These are phyloP conservation scores for Nemophila menziesii DNA, from an alignment of 257 asterid species.

Conservation along the genomic window DNA sequence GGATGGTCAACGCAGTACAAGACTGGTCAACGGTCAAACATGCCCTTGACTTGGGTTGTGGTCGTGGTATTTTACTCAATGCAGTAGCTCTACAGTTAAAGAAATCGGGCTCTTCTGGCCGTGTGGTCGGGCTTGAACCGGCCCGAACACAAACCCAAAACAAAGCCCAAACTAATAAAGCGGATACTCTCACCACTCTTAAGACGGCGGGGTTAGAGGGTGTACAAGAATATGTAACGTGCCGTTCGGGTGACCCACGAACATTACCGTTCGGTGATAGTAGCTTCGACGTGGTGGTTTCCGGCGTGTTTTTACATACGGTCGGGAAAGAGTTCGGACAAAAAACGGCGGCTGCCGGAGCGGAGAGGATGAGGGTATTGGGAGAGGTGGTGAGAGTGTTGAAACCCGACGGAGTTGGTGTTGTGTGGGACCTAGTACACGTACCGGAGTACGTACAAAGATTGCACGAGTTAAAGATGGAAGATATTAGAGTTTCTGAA, in stretches of 20 bases:
- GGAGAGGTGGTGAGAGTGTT: slow-evolving; percentile 81
- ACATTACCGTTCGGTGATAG: slow-evolving; percentile 68
- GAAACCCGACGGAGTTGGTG: slow-evolving; percentile 75
- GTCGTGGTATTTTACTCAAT: slow-evolving; percentile 82
- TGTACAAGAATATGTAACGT: slow-evolving; percentile 88
- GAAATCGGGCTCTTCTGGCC: slow-evolving; percentile 81
- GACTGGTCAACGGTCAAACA: slow-evolving; percentile 87
- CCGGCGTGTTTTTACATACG: slow-evolving; percentile 77
- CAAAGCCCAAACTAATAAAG: not conserved
- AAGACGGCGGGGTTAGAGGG: slow-evolving; percentile 79
- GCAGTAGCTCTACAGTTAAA: slow-evolving; percentile 89
- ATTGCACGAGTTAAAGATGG: slow-evolving; percentile 70
- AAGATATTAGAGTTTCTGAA: slow-evolving; percentile 80
- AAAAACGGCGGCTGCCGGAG: slow-evolving; percentile 71
- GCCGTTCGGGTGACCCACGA: slow-evolving; percentile 87
- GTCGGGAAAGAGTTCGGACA: slow-evolving; percentile 85
- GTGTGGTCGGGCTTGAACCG: slow-evolving; percentile 84
- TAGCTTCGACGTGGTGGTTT: slow-evolving; percentile 91
- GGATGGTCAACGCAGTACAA: slow-evolving; percentile 62
- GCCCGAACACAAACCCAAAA: slow-evolving; percentile 16
- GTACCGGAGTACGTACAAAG: slow-evolving; percentile 76
- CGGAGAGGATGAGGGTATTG: slow-evolving; percentile 76
- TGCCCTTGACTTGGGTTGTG: slow-evolving; percentile 92
- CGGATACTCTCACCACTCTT: slow-evolving; percentile 43
- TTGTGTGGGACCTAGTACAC: slow-evolving; percentile 90